Conservation (phyloP, 1,284 basidiomycete species). For the Fomitopsis betulina region DNA sequence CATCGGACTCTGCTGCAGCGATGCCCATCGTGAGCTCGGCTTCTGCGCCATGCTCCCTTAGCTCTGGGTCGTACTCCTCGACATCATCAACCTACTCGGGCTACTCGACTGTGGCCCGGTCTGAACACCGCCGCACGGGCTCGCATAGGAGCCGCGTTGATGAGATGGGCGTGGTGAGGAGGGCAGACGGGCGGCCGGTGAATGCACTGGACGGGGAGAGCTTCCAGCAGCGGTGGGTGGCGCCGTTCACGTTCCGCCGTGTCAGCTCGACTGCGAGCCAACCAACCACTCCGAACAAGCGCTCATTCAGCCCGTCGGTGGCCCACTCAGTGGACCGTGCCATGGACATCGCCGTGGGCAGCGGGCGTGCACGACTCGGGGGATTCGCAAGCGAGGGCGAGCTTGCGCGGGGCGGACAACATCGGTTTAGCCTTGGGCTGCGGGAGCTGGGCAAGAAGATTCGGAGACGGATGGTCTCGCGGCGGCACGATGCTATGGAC, state of each 20-base stretch:
- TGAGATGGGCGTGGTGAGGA: not conserved
- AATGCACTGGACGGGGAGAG: not conserved
- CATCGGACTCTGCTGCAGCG: not conserved
- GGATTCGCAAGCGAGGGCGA: not conserved
- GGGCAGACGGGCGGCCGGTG: not conserved
- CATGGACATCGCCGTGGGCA: not conserved
- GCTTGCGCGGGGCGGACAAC: not conserved
- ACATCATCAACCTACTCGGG: not conserved
- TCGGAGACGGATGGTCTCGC: not conserved
- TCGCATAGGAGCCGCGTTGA: not conserved
- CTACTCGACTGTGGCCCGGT: not conserved
- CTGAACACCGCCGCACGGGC: not conserved
- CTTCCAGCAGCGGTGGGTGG: not conserved
- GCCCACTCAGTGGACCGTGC: not conserved
- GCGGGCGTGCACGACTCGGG: not conserved
- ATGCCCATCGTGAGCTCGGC: not conserved
- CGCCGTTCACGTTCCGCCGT: not conserved
- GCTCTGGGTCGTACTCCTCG: not conserved
- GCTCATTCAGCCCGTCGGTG: not conserved
- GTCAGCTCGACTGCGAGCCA: not conserved
- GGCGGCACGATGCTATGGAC: not conserved
- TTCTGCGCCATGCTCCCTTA: not conserved
- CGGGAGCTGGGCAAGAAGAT: conserved; percentile 1
- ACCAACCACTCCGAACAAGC: not conserved
- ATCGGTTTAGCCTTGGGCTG: not conserved